Conservation (phyloP, 2,329 filamentous ascomycete genomes). For the Coleophoma cylindrospora region DNA sequence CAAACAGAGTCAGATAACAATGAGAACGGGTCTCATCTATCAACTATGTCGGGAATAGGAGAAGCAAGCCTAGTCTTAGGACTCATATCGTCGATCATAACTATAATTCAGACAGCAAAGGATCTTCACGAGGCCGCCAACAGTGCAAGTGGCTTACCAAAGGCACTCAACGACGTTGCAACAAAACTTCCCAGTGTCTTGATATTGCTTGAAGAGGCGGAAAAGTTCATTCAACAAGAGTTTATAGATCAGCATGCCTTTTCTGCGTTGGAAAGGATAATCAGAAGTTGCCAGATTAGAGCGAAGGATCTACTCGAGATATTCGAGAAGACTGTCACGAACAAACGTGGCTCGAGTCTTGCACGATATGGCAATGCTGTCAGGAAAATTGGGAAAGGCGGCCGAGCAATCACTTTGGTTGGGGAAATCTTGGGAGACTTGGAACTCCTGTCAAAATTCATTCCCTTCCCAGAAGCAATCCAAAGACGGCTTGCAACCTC, state of each 20-base stretch:
- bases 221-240: neutral
- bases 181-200: neutral
- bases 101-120: slow-evolving; percentile 8
- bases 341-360: neutral
- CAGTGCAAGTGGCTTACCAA: slow-evolving; percentile 7
- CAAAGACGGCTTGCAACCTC: neutral
- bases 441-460: neutral
- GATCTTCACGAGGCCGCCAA: slow-evolving; percentile 8
- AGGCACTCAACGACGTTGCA: slow-evolving; percentile 2
- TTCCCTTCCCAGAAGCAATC: neutral
- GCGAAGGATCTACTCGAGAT: neutral
- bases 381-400: slow-evolving; percentile 1
- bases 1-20: neutral
- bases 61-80: slow-evolving; percentile 13
- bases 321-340: neutral
- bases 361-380: neutral
- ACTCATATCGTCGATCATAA: slow-evolving; percentile 11
- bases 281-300: neutral
- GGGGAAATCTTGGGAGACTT: neutral
- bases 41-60: slow-evolving; percentile 10
- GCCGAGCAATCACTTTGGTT: neutral
- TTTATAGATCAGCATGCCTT: neutral
- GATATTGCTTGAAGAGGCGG: neutral
- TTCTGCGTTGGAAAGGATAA: neutral
- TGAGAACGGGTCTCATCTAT: neutral